phyloP scores from a whole-genome alignment of 1,284 basidiomycete genomes.

The Malassezia pachydermatis region DNA sequence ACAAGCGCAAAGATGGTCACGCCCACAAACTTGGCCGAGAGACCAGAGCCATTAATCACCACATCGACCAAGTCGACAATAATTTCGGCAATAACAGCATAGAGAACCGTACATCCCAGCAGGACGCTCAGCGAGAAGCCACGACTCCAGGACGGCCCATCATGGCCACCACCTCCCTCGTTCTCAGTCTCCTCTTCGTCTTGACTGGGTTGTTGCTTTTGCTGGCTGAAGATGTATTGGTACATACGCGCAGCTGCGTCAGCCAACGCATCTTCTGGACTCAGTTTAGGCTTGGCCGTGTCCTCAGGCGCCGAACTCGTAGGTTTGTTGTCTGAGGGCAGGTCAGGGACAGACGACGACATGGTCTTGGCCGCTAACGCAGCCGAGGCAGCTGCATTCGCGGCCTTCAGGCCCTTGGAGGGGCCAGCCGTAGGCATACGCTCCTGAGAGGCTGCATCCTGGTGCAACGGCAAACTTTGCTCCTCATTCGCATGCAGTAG shows the following conservation, averaged over 20 bases:
- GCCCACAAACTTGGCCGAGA: constrained; percentile 95
- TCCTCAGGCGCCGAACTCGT: background rate
- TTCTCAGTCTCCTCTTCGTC: constrained; percentile 51
- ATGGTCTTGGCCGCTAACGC: background rate
- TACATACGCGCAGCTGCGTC: constrained; percentile 7
- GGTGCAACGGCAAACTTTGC: constrained; percentile 35
- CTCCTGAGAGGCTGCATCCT: background rate
- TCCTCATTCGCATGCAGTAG: constrained; percentile 49
- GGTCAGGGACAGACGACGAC: background rate
- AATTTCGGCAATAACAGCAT: constrained; percentile 91
- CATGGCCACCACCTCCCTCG: constrained; percentile 64
- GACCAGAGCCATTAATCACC: constrained; percentile 78
- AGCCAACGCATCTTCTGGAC: constrained; percentile 1
- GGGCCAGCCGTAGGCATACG: background rate
- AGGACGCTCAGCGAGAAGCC: constrained; percentile 34
- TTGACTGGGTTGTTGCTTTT: constrained; percentile 9
- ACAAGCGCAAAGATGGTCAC: constrained; percentile 93
- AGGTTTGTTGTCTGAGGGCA: background rate
- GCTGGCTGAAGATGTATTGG: constrained; percentile 17
- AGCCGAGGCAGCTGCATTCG: background rate
- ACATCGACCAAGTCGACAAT: constrained; percentile 93
- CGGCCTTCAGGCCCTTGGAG: background rate
- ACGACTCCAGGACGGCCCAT: constrained; percentile 63
- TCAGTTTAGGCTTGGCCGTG: background rate
- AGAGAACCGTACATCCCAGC: constrained; percentile 69